These are phyloP conservation scores for Hanseniaspora guilliermondii DNA, from an alignment of 805 yeast species.

Conservation along the genomic window DNA sequence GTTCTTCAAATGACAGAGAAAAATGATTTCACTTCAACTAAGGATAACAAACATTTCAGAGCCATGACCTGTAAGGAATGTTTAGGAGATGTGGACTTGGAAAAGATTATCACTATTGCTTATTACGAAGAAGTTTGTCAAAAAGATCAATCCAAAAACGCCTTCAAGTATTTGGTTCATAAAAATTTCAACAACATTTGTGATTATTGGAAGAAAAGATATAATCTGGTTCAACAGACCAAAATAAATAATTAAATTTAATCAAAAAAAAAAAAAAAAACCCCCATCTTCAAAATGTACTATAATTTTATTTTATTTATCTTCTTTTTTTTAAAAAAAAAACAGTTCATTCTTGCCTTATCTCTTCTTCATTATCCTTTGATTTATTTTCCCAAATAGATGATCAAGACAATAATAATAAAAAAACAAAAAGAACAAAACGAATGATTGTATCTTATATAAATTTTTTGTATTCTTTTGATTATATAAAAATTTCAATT, in stretches of 20 bases:
- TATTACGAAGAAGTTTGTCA: slow-evolving; percentile 8
- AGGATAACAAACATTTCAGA: slow-evolving; percentile 8
- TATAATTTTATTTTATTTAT: too few species aligned
- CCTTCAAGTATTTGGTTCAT: slow-evolving; percentile 2
- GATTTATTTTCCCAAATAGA: too few species aligned
- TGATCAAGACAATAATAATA: too few species aligned
- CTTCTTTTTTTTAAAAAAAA: too few species aligned
- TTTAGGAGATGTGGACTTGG: slow-evolving; percentile 9
- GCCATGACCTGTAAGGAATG: slow-evolving; percentile 1
- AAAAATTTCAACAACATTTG: background rate
- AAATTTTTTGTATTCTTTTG: background rate
- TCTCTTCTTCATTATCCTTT: too few species aligned
- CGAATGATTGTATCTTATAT: background rate
- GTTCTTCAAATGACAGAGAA: slow-evolving; percentile 22
- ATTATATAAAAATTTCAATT: background rate
- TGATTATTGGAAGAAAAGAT: slow-evolving; percentile 7
- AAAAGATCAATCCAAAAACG: slow-evolving; percentile 3
- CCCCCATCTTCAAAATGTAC: background rate
- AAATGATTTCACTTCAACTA: slow-evolving; percentile 18
- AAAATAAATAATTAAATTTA: background rate
- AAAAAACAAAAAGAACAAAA: too few species aligned
- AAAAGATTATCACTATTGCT: background rate
- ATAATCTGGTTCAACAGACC: background rate
- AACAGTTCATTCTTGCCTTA: too few species aligned
- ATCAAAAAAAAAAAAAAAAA: background rate